Percentiles rank a stretch among this genome's conserved stretches.
Conservation (phyloP, 257 asterid genomes). For the Gardenia jasminoides region DNA sequence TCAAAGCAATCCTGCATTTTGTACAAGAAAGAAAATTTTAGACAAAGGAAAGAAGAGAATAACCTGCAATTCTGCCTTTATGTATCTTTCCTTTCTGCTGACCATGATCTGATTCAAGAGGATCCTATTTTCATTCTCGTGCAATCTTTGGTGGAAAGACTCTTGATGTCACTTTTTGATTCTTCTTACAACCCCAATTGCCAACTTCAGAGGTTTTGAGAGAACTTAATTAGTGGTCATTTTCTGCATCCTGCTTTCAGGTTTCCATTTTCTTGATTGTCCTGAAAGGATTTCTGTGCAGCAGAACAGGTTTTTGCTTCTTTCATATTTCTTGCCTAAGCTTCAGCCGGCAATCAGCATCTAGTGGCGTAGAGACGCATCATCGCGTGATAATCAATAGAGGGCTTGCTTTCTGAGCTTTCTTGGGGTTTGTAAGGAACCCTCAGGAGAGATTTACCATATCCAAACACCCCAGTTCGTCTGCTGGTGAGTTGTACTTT, state of each 20-base stretch:
- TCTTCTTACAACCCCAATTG: not conserved
- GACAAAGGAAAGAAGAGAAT: not conserved
- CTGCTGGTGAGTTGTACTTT: conserved; percentile 5
- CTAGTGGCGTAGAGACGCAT: not conserved
- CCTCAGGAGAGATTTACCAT: not conserved
- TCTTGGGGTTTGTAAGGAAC: conserved; percentile 9
- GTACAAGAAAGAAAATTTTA: not conserved
- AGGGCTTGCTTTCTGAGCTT: not conserved
- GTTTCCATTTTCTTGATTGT: not conserved
- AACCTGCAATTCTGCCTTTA: not conserved
- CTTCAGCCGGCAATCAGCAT: not conserved
- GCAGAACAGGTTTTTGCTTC: not conserved
- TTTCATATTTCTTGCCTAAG: not conserved
- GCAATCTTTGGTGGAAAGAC: conserved; percentile 4
- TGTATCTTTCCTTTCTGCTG: conserved; percentile 6
- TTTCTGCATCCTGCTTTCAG: not conserved
- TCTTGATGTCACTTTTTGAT: conserved; percentile 3
- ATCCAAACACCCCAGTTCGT: conserved; percentile 6
- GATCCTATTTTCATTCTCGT: conserved; percentile 12
- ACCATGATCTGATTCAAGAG: conserved; percentile 14
- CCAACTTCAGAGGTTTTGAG: conserved; percentile 8
- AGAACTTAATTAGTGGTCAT: not conserved
- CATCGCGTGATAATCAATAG: not conserved
- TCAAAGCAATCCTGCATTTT: conserved; percentile 13
- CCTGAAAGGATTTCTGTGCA: not conserved